Evolutionary conservation across 2,329 filamentous ascomycete genomes (phyloP), one percentile per base, ranked within the genome.

Genomic region (Thielaviopsis ethacetica): DNA sequence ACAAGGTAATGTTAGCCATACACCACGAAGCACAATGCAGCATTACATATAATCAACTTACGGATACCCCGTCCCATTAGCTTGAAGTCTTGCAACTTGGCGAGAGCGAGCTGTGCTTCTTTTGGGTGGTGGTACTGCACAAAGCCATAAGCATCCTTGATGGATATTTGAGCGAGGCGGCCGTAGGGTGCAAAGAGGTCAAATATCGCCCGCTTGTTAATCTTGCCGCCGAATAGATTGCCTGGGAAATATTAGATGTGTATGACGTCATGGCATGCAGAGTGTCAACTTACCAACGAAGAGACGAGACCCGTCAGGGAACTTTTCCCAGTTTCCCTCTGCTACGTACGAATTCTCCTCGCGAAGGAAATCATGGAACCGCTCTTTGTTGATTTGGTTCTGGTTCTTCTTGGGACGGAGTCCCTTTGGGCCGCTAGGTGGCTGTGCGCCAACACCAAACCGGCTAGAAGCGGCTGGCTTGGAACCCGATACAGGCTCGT

Each of bases 121-220:
- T 79, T 76, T 3, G 83, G 74, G 30, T 88, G 84, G 64, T 95
- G 79, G 64, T 94, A 98, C 68, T 97, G 93, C 41, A 97, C 90
- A 68, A 97, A 98, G 1, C 93, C 93, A 71, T 95, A 97, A 1
- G 91, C 91, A 64, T 93, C 90, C 71, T 97, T 97, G 65, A 97
- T 88, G 0, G 90, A 95, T 62, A 97, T 93, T 69, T 98, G 93
- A 1, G 91, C 91, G 53, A 98, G 76, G 62, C 84, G 85, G 58
- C 93, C 93, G 68, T 89, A 91, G 60, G 78, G 80, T 67, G 90
- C 83, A 68, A 98, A 97, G 19, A 91, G 78, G 67, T 95, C 86
- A 71, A 95, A 97, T 9, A 97, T 83, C 70, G 97, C 91, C 64
- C 86, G 82, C 71, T 97, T 97, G 54, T 49, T 44, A n/a, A 44